phyloP scores from a whole-genome alignment of 108 stramenopile species.

The Nannochloropsis salina region DNA sequence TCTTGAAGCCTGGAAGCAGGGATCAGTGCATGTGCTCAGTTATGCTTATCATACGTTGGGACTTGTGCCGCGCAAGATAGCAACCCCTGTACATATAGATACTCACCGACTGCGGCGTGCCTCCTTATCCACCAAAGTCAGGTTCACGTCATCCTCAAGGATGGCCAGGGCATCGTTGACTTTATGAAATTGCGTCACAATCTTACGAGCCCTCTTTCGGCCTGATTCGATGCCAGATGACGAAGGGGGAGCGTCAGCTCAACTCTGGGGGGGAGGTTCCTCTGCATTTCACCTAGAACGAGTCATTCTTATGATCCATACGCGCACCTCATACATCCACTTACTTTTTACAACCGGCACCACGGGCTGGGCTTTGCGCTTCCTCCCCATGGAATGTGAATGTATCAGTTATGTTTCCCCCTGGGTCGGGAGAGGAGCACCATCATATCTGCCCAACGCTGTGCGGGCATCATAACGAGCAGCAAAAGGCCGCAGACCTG shows the following conservation, averaged over 20 bases:
- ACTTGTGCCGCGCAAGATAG: background rate
- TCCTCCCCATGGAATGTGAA: background rate
- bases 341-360: background rate
- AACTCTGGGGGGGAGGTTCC: background rate
- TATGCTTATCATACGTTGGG: no score
- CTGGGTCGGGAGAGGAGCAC: no score
- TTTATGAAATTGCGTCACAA: constrained; percentile 44
- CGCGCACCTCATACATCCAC: background rate
- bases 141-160: background rate
- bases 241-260: background rate
- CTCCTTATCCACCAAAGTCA: constrained; percentile 23
- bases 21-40: no score
- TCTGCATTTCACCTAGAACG: no score
- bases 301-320: no score
- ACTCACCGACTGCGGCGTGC: background rate
- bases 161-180: constrained; percentile 23
- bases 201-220: constrained; percentile 41
- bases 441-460: no score
- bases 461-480: no score
- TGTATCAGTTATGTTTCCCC: no score
- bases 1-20: background rate
- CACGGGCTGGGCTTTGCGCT: constrained; percentile 8
- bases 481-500: no score
- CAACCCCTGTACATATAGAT: background rate
- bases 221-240: background rate